Evolutionary conservation across 2,329 filamentous ascomycete genomes (phyloP), one percentile per base, ranked within the genome.

Genomic region (Gremmenia infestans): DNA sequence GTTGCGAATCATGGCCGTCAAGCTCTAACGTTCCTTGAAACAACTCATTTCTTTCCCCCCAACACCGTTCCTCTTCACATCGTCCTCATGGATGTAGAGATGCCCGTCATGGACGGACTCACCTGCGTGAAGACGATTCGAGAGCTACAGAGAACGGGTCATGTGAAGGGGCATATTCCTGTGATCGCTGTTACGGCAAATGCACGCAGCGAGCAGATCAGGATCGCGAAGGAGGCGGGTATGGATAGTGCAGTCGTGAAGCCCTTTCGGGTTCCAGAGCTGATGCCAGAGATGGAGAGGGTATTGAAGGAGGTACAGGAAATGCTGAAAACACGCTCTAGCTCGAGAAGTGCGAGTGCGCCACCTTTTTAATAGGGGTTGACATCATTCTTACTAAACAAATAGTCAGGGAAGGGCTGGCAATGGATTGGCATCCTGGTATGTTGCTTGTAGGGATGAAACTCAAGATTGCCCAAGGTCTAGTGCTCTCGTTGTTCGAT

Each of bases 171-270:
- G 50, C 86, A 88, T 64, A 71, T 78, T 0, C 75, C 74, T 1
- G 72, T 78, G 9, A 76, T 78, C 58, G 76, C 75, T 0, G 75
- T 77, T 1, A 78, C 75, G 35, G 76, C 75, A 1, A 78, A 78
- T 56, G 74, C 75, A 14, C 66, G 74, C 23, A 62, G 68, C 36
- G 73, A 75, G 55, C 74, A 77, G 58, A 68, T 76, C 14, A 56
- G 69, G 3, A 64, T 60, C 15, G 74, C 74, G 0, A 66, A 65
- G 40, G 58, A 68, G 32, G 68, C 67, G 47, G 75, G 74, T 23
- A 89, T 91, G 74, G 85, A 85, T 72, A 75, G 81, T 76, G 45
- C 52, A 17, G 87, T 93, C 39, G 85, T 85, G 1, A 92, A 92
- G 66, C 88, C 88, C 1, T 92, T 91, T 68, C 80, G 83, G 17